A percentile compares a stretch with the other conserved stretches of the same genome.
phyloP scores from a whole-genome alignment of 805 yeast genomes.

The Priceomyces fermenticarens region DNA sequence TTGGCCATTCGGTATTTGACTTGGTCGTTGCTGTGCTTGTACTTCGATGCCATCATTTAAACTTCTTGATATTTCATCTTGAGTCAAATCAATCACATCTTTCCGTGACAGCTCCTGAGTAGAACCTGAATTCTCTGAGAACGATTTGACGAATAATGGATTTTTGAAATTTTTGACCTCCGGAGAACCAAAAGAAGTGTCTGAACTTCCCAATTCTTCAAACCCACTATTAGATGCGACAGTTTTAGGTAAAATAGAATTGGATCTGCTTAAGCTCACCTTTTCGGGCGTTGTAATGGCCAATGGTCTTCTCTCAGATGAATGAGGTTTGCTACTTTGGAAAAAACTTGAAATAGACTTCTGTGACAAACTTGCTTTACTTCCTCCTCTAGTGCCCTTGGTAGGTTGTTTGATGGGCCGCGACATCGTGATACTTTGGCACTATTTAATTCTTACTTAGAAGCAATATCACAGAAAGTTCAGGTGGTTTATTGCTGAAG shows the following conservation, averaged over 20 bases:
- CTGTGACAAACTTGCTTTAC: slow-evolving; percentile 13
- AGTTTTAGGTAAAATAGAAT: slow-evolving; percentile 19
- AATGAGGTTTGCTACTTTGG: background rate
- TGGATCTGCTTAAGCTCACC: slow-evolving; percentile 12
- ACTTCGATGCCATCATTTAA: slow-evolving; percentile 1
- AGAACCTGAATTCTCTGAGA: slow-evolving; percentile 2
- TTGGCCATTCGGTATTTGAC: slow-evolving; percentile 2
- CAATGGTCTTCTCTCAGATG: slow-evolving; percentile 1
- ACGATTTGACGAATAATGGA: slow-evolving; percentile 20
- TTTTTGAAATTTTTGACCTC: slow-evolving; percentile 37
- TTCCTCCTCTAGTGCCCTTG: slow-evolving; percentile 2
- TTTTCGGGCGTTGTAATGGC: slow-evolving; percentile 11
- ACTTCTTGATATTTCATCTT: background rate
- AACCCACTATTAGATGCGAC: slow-evolving; percentile 19
- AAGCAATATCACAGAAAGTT: background rate
- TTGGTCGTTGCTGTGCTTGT: slow-evolving; percentile 1
- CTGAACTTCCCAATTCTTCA: slow-evolving; percentile 28
- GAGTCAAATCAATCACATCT: slow-evolving; percentile 8
- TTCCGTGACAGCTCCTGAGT: background rate
- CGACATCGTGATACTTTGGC: slow-evolving; percentile 4
- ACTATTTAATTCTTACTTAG: background rate
- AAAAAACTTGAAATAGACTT: slow-evolving; percentile 29
- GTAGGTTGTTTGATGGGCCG: slow-evolving; percentile 6
- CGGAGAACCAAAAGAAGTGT: slow-evolving; percentile 36
- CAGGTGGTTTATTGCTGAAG: background rate